phyloP scores from a whole-genome alignment of 306 rosid species.

The Crataegus laevigata region DNA sequence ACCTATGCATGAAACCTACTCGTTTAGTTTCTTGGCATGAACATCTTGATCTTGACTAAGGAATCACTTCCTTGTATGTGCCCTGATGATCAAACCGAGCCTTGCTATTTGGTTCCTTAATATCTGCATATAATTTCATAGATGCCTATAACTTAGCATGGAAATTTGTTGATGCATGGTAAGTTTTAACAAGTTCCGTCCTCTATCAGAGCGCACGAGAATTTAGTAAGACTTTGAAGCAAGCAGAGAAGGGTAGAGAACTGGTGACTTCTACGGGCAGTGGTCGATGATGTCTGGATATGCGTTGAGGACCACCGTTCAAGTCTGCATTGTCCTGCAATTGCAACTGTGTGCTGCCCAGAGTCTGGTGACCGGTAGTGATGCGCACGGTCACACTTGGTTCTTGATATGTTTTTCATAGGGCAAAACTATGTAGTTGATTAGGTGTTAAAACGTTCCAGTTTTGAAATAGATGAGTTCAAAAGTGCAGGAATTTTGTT shows the following conservation, averaged over 20 bases:
- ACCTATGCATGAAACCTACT: neutral
- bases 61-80: neutral
- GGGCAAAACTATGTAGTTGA: constrained; percentile 31
- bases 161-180: neutral
- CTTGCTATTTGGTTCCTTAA: neutral
- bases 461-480: constrained; percentile 30
- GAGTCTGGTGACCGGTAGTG: constrained; percentile 38
- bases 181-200: constrained; percentile 6
- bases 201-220: constrained; percentile 62
- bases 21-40: neutral
- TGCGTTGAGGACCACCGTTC: constrained; percentile 15
- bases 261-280: constrained; percentile 22
- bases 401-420: constrained; percentile 28
- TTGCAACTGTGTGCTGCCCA: constrained; percentile 33
- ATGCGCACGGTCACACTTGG: constrained; percentile 23
- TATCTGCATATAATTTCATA: neutral
- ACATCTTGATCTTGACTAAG: neutral
- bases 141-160: neutral
- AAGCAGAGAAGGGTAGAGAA: constrained; percentile 47
- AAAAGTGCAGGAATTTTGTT: constrained; percentile 10
- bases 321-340: constrained; percentile 18
- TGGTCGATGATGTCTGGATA: constrained; percentile 22
- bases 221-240: constrained; percentile 50
- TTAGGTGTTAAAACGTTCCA: constrained; percentile 46
- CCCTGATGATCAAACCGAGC: neutral